Conservation (phyloP, 2,329 filamentous ascomycete species). For the Cladophialophora carrionii region DNA sequence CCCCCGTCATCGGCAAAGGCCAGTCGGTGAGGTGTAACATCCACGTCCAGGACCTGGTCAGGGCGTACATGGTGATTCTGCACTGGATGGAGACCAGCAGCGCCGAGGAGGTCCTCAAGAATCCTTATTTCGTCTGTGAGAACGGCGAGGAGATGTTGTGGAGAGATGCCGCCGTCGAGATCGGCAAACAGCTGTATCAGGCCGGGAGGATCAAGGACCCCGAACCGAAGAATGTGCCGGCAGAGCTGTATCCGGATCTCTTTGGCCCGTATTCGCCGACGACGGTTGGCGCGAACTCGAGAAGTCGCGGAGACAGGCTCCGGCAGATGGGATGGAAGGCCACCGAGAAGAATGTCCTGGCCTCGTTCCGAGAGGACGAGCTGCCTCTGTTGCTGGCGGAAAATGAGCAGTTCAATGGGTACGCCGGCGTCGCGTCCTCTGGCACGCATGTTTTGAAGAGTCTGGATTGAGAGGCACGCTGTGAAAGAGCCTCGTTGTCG, state of each 20-base stretch:
- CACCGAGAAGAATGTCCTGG: constrained; percentile 48
- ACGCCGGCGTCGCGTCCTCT: constrained; percentile 19
- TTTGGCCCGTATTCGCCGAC: constrained; percentile 46
- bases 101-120: constrained; percentile 42
- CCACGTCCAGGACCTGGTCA: constrained; percentile 55
- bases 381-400: constrained; percentile 23
- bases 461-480: constrained; percentile 2
- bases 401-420: constrained; percentile 11
- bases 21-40: constrained; percentile 49
- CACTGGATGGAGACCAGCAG: constrained; percentile 48
- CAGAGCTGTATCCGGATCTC: constrained; percentile 48
- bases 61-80: constrained; percentile 51
- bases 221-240: constrained; percentile 44
- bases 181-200: constrained; percentile 46
- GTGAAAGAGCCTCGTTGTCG: background rate
- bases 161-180: constrained; percentile 46
- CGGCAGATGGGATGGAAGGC: constrained; percentile 53
- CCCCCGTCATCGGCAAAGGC: constrained; percentile 52
- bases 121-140: constrained; percentile 56
- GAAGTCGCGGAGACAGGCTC: constrained; percentile 50
- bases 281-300: constrained; percentile 50
- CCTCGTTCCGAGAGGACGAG: constrained; percentile 50
- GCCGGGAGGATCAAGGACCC: constrained; percentile 47
- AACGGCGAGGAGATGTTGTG: constrained; percentile 51
- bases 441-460: constrained; percentile 21